These are phyloP conservation scores for Triticum turgidum DNA, from an alignment of 176 grass and related monocot genomes.

Conservation along the genomic window DNA sequence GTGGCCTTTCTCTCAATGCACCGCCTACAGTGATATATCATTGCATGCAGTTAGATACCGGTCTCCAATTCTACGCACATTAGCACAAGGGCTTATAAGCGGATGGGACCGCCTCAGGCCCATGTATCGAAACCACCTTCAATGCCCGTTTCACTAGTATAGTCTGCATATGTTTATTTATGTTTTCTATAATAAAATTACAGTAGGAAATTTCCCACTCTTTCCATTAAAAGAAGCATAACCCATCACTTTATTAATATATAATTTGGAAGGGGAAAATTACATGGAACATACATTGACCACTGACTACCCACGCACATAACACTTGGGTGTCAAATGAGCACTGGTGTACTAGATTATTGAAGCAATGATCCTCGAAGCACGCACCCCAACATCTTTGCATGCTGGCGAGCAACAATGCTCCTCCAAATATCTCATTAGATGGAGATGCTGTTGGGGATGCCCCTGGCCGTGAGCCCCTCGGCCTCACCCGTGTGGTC, in stretches of 20 bases:
- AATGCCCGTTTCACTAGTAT: too few relatives aligned
- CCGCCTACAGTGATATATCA: too few relatives aligned
- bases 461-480: constrained; percentile 39
- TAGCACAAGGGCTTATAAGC: too few relatives aligned
- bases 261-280: not conserved
- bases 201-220: too few relatives aligned
- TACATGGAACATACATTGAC: not conserved
- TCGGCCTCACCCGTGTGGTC: not conserved
- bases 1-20: too few relatives aligned
- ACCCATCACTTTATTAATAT: not conserved
- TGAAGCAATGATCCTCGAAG: not conserved
- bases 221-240: not conserved
- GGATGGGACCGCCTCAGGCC: too few relatives aligned
- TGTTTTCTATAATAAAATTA: too few relatives aligned
- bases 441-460: constrained; percentile 53
- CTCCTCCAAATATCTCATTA: not conserved
- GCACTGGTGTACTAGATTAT: not conserved
- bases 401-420: too few relatives aligned
- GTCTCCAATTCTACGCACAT: too few relatives aligned
- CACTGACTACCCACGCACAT: not conserved
- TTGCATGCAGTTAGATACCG: too few relatives aligned
- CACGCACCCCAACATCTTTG: not conserved
- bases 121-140: too few relatives aligned
- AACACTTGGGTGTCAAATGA: not conserved
- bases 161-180: too few relatives aligned